Evolutionary conservation across 371 early-diverging fungal species (phyloP).

Genomic region (Rhizomucor miehei): DNA sequence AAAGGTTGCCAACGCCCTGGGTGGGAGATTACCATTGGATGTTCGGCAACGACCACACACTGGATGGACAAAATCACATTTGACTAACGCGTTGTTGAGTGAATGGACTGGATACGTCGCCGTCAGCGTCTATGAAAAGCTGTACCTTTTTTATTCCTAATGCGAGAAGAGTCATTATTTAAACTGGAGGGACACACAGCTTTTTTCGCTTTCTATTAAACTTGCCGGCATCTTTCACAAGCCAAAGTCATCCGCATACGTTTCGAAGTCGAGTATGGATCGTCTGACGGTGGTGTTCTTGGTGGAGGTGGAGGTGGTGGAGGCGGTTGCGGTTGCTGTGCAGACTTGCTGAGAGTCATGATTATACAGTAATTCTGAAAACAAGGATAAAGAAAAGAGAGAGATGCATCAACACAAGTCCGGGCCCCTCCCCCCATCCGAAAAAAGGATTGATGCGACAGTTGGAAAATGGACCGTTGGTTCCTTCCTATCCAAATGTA

Average conservation of each 20-base stretch:
- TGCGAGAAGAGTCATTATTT: background rate
- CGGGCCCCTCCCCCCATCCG: no score
- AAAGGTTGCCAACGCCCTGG: background rate
- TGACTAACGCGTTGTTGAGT: conserved; percentile 25
- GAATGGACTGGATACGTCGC: background rate
- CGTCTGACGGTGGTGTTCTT: conserved; percentile 2
- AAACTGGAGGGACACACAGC: no score
- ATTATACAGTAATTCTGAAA: no score
- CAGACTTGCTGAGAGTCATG: no score
- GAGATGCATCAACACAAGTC: no score
- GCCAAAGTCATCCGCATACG: conserved; percentile 52
- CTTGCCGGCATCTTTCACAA: conserved; percentile 53
- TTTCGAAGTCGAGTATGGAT: conserved; percentile 31
- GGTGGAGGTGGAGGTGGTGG: conserved; percentile 1
- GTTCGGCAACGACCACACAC: conserved; percentile 37
- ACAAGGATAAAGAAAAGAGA: no score
- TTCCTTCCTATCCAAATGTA: no score
- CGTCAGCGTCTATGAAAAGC: background rate
- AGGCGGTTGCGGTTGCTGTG: background rate
- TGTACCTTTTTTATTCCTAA: conserved; percentile 44
- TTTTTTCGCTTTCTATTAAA: no score
- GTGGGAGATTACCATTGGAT: conserved; percentile 30
- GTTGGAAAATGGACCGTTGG: no score
- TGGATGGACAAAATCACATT: conserved; percentile 53
- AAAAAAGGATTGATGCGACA: no score